Percentiles rank a stretch among this genome's conserved stretches.
phyloP scores from a whole-genome alignment of 768 basidiomycete genomes.

The Trametes coccinea region DNA sequence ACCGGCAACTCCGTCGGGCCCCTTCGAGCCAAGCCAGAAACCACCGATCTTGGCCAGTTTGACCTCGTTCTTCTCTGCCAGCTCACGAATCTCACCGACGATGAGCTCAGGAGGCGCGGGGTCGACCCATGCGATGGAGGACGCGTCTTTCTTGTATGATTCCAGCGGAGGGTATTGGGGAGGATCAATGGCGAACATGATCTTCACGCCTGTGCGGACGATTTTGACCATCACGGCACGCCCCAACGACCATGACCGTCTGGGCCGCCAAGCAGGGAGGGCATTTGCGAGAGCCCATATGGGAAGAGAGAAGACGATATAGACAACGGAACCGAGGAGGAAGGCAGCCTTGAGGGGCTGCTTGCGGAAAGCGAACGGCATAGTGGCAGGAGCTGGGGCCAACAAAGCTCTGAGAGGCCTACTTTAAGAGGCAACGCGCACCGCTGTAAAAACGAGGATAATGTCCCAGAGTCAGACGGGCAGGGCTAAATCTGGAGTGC shows the following conservation, averaged over 20 bases:
- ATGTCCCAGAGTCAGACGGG: too few relatives aligned
- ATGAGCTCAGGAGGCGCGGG: constrained; percentile 35
- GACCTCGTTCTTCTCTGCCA: constrained; percentile 35
- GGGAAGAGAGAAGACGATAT: constrained; percentile 5
- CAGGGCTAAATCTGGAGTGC: too few relatives aligned
- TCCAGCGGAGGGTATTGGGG: not conserved
- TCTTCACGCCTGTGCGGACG: constrained; percentile 4
- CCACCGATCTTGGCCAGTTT: constrained; percentile 34
- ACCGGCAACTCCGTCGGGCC: constrained; percentile 18
- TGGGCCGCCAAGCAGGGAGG: constrained; percentile 6
- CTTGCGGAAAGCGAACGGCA: not conserved
- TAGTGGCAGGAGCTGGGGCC: too few relatives aligned
- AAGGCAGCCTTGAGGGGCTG: not conserved
- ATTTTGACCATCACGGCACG: constrained; percentile 5
- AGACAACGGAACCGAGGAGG: not conserved
- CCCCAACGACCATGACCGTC: constrained; percentile 11
- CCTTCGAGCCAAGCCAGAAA: constrained; percentile 37
- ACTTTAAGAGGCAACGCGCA: too few relatives aligned
- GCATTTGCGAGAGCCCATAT: constrained; percentile 4
- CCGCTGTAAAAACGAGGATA: too few relatives aligned
- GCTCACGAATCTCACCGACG: constrained; percentile 32
- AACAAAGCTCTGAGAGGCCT: too few relatives aligned
- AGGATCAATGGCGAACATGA: not conserved
- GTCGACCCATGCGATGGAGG: constrained; percentile 34
- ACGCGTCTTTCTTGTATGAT: not conserved